A percentile compares a stretch with the other conserved stretches of the same genome.
These are phyloP conservation scores for Annona cherimola DNA, from an alignment of 164 flowering plant genomes.

Conservation along the genomic window DNA sequence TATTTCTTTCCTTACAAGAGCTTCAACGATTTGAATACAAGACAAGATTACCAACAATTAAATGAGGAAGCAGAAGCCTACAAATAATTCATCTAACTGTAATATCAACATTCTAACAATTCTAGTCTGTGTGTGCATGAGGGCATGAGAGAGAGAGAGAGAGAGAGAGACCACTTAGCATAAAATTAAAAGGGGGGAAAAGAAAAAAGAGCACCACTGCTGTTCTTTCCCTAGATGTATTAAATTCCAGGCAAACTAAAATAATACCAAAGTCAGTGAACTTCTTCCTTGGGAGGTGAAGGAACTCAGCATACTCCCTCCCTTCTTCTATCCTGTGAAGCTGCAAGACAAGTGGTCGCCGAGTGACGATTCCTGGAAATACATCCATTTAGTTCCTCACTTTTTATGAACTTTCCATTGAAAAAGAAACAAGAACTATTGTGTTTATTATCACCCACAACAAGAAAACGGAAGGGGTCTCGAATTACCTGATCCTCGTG, in stretches of 20 bases:
- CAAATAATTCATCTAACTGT: not conserved
- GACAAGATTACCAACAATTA: not conserved
- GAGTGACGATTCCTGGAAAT: conserved; percentile 76
- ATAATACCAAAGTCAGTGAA: conserved; percentile 77
- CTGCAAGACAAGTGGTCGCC: conserved; percentile 91
- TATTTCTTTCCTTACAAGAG: conserved; percentile 91
- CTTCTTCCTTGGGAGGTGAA: conserved; percentile 71
- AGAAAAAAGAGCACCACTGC: no score
- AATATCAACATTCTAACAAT: no score
- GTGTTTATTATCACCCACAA: not conserved
- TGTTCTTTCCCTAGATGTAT: no score
- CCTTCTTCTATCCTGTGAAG: conserved; percentile 80
- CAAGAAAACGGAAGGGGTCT: not conserved
- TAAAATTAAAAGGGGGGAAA: no score
- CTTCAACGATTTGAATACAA: conserved; percentile 28
- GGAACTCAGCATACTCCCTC: conserved; percentile 89
- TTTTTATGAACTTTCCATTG: conserved; percentile 21
- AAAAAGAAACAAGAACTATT: not conserved
- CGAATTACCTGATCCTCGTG: conserved; percentile 72
- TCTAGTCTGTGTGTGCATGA: no score
- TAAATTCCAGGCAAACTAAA: not conserved
- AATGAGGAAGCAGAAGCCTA: not conserved
- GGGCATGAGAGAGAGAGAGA: no score
- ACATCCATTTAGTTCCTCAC: not conserved
- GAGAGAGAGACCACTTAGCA: no score